Evolutionary conservation across 352 stramenopile genomes (phyloP).

Genomic region (Pythium aristosporum): DNA sequence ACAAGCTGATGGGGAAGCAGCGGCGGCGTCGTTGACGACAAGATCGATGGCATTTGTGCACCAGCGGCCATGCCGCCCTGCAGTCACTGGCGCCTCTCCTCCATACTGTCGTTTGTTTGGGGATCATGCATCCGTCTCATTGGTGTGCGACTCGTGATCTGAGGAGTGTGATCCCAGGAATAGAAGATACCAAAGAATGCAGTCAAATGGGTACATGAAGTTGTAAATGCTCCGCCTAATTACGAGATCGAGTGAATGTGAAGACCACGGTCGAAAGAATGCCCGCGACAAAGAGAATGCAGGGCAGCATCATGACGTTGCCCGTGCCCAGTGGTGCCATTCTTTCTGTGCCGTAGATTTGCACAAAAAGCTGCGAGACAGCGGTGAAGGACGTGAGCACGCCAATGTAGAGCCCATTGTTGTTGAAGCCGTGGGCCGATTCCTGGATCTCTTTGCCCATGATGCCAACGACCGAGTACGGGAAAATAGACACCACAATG

Average conservation of each 20-base stretch:
- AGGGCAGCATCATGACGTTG: conserved; percentile 61
- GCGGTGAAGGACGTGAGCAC: conserved; percentile 68
- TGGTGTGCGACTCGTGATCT: conserved; percentile 18
- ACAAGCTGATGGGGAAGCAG: conserved; percentile 34
- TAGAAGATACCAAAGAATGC: background rate
- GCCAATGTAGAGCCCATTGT: conserved; percentile 78
- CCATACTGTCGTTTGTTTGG: background rate
- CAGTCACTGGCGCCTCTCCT: background rate
- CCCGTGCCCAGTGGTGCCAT: conserved; percentile 58
- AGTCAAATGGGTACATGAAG: conserved; percentile 18
- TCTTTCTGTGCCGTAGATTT: conserved; percentile 69
- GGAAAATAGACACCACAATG: conserved; percentile 62
- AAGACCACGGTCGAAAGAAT: conserved; percentile 48
- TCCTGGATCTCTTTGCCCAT: conserved; percentile 79
- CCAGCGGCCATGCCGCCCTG: background rate
- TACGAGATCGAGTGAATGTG: conserved; percentile 25
- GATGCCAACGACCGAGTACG: conserved; percentile 77
- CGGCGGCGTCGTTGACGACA: background rate
- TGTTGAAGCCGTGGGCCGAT: conserved; percentile 69
- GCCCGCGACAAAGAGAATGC: conserved; percentile 55
- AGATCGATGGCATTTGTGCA: conserved; percentile 1
- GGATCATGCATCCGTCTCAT: background rate
- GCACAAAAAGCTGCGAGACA: conserved; percentile 64
- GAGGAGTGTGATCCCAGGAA: conserved; percentile 18
- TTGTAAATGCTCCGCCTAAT: background rate